Evolutionary conservation across 495 filamentous ascomycete species (phyloP).

Genomic region (Aspergillus bertholletiae): DNA sequence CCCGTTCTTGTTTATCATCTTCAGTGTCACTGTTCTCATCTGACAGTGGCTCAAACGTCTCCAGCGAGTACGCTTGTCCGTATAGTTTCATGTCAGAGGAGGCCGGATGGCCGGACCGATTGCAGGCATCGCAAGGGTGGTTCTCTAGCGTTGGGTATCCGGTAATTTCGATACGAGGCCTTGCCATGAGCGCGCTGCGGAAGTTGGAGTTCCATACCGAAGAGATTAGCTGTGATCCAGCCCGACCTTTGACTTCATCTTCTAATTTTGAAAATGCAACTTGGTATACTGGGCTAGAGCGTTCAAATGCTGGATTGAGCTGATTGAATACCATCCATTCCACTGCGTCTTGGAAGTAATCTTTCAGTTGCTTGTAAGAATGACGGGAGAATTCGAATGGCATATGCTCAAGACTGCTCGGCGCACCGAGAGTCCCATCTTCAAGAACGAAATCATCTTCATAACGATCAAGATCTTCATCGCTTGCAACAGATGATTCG

Average conservation of each 20-base stretch:
- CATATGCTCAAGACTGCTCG: slow-evolving; percentile 49
- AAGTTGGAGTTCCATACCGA: slow-evolving; percentile 71
- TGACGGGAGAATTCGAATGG: slow-evolving; percentile 70
- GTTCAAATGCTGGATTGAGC: slow-evolving; percentile 70
- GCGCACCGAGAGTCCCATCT: slow-evolving; percentile 66
- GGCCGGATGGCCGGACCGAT: slow-evolving; percentile 64
- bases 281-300: slow-evolving; percentile 60
- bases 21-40: slow-evolving; percentile 45
- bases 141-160: slow-evolving; percentile 30
- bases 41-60: slow-evolving; percentile 64
- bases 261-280: slow-evolving; percentile 73
- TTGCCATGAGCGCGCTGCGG: slow-evolving; percentile 56
- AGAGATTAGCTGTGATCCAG: slow-evolving; percentile 69
- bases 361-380: slow-evolving; percentile 63
- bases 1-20: slow-evolving; percentile 30
- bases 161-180: slow-evolving; percentile 50
- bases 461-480: slow-evolving; percentile 52
- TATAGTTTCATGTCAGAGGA: slow-evolving; percentile 57
- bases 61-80: slow-evolving; percentile 67
- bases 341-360: slow-evolving; percentile 74
- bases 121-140: slow-evolving; percentile 72
- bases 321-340: slow-evolving; percentile 81
- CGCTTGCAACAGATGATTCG: slow-evolving; percentile 31
- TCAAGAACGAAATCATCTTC: slow-evolving; percentile 71
- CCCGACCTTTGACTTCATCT: slow-evolving; percentile 64